Base-by-base conservation (phyloP, 306 rosid species). In the Luffa acutangula region DNA sequence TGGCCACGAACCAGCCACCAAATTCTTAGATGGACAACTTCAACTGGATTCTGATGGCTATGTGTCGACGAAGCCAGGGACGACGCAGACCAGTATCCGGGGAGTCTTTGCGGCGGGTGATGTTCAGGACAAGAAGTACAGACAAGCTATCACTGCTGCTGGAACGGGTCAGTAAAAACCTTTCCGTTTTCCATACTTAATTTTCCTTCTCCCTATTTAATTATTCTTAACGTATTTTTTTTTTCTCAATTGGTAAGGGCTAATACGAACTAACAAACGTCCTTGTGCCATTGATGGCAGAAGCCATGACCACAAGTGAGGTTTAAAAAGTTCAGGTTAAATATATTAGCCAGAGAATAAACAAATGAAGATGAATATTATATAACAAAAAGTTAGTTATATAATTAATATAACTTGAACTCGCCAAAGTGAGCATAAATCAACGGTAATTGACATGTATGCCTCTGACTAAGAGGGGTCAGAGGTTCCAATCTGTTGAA, bases 31-130 rank as follows among this genome's bases (percentile, higher is more conserved):
- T 46, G 91, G 94, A 41, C 97, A 91, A 65, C 76, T 93, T 7
- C 81, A 88, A 39, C 83, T 92, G n/a, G 94, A 93, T 85, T 80
- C 88, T 54, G 97, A 90, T 82, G 96, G 97, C 0, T 93, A 92
- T 18, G 54, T 93, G 48, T 85, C 83, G 51, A 93, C 96, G 1
- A 83, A 84, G 85, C 90, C 94, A 0, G 97, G 98, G 18, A 89
- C 94, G 2, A 92, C 97, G 1, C 86, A 80, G 67, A 92, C 98
- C n/a, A 92, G 93, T 65, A 89, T 90, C 7, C 83, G 37, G 18
- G 98, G 98, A 36, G 96, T 94, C 46, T 94, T 94, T 56, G 98
- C 98, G 2, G 97, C 98, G 6, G 97, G 98, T 2, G 98, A 92
- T 79, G 97, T 94, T 62, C 98, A 92, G 85, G 98, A 94, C 75